Conservation (phyloP, 2,329 filamentous ascomycete genomes). For the Thielaviopsis musarum region DNA sequence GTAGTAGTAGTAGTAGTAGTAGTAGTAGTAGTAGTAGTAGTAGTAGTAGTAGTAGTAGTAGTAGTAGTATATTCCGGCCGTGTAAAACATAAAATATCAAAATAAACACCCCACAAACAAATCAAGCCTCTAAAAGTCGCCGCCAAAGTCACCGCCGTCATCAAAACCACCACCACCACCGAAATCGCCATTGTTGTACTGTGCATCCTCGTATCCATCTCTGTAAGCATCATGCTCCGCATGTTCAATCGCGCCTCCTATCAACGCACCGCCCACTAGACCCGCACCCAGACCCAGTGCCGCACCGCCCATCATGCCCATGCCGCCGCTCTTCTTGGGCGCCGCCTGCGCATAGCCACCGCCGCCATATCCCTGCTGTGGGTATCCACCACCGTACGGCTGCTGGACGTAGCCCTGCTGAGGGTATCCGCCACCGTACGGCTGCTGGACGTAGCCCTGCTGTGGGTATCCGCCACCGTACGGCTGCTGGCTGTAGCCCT, state of each 20-base stretch:
- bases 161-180: slow-evolving; percentile 16
- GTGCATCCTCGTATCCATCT: slow-evolving; percentile 23
- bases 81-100: neutral
- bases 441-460: slow-evolving; percentile 19
- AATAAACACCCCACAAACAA: neutral
- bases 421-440: slow-evolving; percentile 21
- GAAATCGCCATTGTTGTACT: slow-evolving; percentile 17
- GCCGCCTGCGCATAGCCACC: slow-evolving; percentile 22
- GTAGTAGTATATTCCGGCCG: neutral
- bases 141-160: slow-evolving; percentile 16
- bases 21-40: no score
- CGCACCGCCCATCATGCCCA: slow-evolving; percentile 44
- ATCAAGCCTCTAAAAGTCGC: slow-evolving; percentile 22
- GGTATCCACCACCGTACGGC: no score
- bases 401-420: no score
- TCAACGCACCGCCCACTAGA: slow-evolving; percentile 57
- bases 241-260: slow-evolving; percentile 51
- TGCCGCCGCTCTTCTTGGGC: slow-evolving; percentile 28
- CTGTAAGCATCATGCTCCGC: slow-evolving; percentile 39
- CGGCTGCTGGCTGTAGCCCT: slow-evolving; percentile 7
- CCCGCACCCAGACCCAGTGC: slow-evolving; percentile 70
- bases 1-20: no score
- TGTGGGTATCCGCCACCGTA: neutral
- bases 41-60: neutral
- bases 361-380: slow-evolving; percentile 21